Evolutionary conservation across 106 monocot genomes (phyloP), one percentile per base, ranked within the genome.

Genomic region (Acorus gramineus): DNA sequence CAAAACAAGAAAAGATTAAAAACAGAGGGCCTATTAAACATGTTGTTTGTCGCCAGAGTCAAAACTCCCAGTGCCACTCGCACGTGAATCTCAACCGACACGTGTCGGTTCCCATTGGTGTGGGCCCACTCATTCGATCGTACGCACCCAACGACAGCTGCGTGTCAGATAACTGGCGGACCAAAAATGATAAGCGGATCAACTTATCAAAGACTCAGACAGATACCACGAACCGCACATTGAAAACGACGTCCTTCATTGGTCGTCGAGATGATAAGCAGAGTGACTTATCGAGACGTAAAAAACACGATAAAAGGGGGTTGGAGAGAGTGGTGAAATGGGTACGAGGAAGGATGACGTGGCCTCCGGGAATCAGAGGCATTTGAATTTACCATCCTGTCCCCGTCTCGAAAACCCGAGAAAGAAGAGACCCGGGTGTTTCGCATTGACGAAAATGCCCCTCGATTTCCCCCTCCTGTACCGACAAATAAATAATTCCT

Each of bases 301-400:
- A 11, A 46, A 43, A 14, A 42, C 44, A 5, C 9, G 5, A 4
- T 46, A 3, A 61, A 61, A 46, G 45, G 8, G 61, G 8, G 11
- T 46, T 46, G 47, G 6, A 10, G 50, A 12, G 56, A 12, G 58
- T 7, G 13, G 60, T 44, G 62, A 64, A 70, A 64, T 52, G 59
- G 65, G 70, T 76, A 76, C 76, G 70, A 76, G 70, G 76, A 57
- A 77, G 70, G 64, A 70, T 76, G 76, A 76, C 76, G 70, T 76
- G 76, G 70, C 65, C 13, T 28, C 28, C 28, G 28, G 28, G 28
- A 28, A 28, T 28, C 28, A 28, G 28, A 28, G 28, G 28, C 28
- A 28, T 28, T 28, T 28, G 28, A 28, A 28, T 28, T 28, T 28
- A 28, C 28, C 28, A 28, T 28, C 28, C 28, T 28, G 28, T 28